These are phyloP conservation scores for Pseudomicrostroma phylloplanum DNA, from an alignment of 1,284 basidiomycete genomes.

Conservation along the genomic window DNA sequence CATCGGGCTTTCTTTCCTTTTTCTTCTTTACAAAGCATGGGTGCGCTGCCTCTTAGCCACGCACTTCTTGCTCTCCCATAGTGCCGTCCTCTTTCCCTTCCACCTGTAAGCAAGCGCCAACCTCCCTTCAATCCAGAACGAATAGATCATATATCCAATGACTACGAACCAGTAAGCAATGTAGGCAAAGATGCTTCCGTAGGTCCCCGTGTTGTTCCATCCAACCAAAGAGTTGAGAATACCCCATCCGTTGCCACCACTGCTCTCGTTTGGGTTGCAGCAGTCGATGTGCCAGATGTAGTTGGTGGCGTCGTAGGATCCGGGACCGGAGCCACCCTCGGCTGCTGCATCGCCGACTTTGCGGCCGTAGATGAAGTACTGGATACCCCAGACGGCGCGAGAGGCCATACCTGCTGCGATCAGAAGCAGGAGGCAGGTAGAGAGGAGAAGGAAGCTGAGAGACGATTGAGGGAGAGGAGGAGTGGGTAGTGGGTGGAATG, in stretches of 20 bases:
- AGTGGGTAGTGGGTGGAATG: background rate
- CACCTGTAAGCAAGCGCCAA: background rate
- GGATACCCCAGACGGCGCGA: slow-evolving; percentile 35
- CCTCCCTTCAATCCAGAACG: background rate
- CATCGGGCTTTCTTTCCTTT: too few species aligned
- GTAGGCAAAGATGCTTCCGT: slow-evolving; percentile 36
- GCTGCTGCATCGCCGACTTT: slow-evolving; percentile 41
- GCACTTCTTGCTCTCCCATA: background rate
- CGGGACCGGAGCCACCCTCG: slow-evolving; percentile 38
- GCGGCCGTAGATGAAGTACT: slow-evolving; percentile 40
- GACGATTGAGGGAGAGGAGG: background rate
- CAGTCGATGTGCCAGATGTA: slow-evolving; percentile 62
- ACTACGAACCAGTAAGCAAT: slow-evolving; percentile 41
- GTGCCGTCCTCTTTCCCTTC: background rate
- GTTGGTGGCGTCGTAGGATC: slow-evolving; percentile 31
- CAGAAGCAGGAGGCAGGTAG: slow-evolving; percentile 40
- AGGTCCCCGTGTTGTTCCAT: slow-evolving; percentile 46
- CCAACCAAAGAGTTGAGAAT: slow-evolving; percentile 44
- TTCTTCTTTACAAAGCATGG: too few species aligned
- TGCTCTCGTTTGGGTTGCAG: slow-evolving; percentile 63
- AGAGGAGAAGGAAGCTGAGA: slow-evolving; percentile 31
- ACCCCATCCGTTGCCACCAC: slow-evolving; percentile 36
- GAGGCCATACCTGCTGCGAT: slow-evolving; percentile 45
- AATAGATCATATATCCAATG: slow-evolving; percentile 26
- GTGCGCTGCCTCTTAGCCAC: too few species aligned